Evolutionary conservation across 2,329 filamentous ascomycete genomes (phyloP), one percentile per base, ranked within the genome.

Genomic region (Sporothrix curviconia): DNA sequence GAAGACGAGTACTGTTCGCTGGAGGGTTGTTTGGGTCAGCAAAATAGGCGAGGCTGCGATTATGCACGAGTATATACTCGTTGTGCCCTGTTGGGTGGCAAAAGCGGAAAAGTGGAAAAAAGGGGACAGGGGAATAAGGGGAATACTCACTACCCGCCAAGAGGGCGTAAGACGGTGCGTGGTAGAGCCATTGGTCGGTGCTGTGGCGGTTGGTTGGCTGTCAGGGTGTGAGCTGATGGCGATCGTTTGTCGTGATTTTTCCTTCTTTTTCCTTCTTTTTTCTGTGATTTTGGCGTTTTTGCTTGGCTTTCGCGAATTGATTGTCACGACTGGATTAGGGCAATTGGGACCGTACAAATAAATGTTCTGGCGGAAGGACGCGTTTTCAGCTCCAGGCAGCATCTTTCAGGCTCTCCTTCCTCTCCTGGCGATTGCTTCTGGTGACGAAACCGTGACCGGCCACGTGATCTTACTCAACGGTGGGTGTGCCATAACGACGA

Each of bases 1-100:
- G 74, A 69, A 3, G 77, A 74, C 6, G 73, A 77, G 62, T 67
- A 77, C 39, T 70, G 67, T 61, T 79, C 76, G 47, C 77, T 78
- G 57, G 4, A 5, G 15, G 3, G 15, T 5, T 22, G 56, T 54
- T 9, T n/a, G n/a, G n/a, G 53, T 39, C 36, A 44, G 14, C n/a
- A 28, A 25, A 43, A 9, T 14, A 32, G 7, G 6, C 9, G 15
- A 4, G n/a, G 50, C 39, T 22, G 39, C 28, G n/a, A 7, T 4
- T 7, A 40, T 6, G n/a, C 9, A 17, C 17, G 36, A 37, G 36
- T 15, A 37, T 32, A 32, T 32, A 32, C 28, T n/a, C n/a, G n/a
- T n/a, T n/a, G 14, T 34, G 32, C 32, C 9, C 32, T 34, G 32
- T 8, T 34, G 32, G 14, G 22, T 9, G 25, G 40, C 15, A 25